Conservation (phyloP, 75 land plant species). For the Gnetum montanum region DNA sequence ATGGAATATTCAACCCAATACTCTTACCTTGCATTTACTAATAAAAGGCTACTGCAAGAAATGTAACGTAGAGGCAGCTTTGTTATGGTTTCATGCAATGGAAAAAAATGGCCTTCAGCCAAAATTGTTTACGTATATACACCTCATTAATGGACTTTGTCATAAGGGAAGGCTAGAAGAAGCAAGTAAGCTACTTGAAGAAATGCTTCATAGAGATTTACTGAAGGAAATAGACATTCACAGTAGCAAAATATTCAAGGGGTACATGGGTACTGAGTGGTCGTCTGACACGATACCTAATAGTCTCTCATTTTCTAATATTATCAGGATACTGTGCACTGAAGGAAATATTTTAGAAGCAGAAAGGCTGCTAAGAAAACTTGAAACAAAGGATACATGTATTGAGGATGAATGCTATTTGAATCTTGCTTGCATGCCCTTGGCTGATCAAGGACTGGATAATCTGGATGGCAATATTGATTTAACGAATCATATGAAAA, state of each 20-base stretch:
- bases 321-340: not conserved
- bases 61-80: constrained; percentile 49
- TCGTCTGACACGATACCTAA: too few relatives aligned
- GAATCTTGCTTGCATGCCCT: too few relatives aligned
- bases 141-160: constrained; percentile 37
- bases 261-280: not conserved
- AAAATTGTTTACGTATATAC: constrained; percentile 40
- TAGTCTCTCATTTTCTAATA: too few relatives aligned
- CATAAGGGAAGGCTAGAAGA: constrained; percentile 59
- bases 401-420: too few relatives aligned
- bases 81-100: constrained; percentile 23
- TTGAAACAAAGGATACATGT: constrained; percentile 4
- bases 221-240: constrained; percentile 4
- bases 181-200: constrained; percentile 42
- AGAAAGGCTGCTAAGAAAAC: constrained; percentile 2
- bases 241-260: too few relatives aligned
- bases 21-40: constrained; percentile 37
- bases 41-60: constrained; percentile 35
- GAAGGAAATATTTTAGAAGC: constrained; percentile 7
- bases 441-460: too few relatives aligned
- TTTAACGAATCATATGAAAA: too few relatives aligned
- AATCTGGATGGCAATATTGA: too few relatives aligned
- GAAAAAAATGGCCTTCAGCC: constrained; percentile 23
- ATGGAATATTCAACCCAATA: constrained; percentile 31
- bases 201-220: constrained; percentile 36